Evolutionary conservation across 2,329 filamentous ascomycete genomes (phyloP).

Genomic region (Lomentospora prolificans): DNA sequence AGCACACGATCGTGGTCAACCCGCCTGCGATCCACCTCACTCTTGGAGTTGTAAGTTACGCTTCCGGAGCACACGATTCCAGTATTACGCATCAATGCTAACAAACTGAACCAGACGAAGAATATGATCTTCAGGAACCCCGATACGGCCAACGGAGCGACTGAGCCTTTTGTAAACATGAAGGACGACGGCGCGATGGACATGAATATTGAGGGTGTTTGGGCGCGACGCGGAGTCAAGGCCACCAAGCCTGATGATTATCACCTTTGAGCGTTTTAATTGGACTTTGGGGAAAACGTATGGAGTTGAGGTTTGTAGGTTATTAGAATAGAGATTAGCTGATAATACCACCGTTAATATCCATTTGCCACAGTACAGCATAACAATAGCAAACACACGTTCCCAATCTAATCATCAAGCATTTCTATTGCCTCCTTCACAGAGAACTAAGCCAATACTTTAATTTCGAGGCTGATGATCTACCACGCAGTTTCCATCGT

Average conservation of each 20-base stretch:
- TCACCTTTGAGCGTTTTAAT: neutral
- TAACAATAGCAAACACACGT: too few species aligned
- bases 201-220: neutral
- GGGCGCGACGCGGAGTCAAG: neutral
- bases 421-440: too few species aligned
- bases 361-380: too few species aligned
- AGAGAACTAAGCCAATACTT: too few species aligned
- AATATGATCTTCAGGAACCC: neutral
- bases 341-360: neutral
- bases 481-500: too few species aligned
- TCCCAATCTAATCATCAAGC: too few species aligned
- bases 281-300: neutral
- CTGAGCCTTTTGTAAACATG: neutral
- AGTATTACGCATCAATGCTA: neutral
- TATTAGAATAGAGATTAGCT: too few species aligned
- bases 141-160: neutral
- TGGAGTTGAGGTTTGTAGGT: neutral
- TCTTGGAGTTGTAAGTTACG: slow-evolving; percentile 34
- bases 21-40: slow-evolving; percentile 44
- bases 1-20: slow-evolving; percentile 32
- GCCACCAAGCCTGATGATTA: neutral
- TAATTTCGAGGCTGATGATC: too few species aligned
- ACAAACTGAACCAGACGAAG: neutral
- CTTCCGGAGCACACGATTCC: neutral
- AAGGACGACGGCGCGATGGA: neutral